A percentile compares a stretch with the other conserved stretches of the same genome.
Evolutionary conservation across 2,329 filamentous ascomycete genomes (phyloP).

Genomic region (Furcasterigmium sp.): DNA sequence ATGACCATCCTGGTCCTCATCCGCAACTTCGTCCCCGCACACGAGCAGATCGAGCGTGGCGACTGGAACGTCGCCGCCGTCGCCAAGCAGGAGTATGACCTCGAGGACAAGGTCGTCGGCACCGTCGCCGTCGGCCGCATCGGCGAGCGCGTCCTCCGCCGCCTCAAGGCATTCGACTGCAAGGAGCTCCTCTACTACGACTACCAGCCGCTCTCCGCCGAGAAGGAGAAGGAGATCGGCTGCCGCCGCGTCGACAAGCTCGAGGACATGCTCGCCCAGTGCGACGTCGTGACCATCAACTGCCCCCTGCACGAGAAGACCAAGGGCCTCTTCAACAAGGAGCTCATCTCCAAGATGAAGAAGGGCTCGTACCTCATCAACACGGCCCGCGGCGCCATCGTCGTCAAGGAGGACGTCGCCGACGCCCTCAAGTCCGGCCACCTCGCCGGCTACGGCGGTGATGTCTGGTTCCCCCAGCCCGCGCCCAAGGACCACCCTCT

Average conservation of each 20-base stretch:
- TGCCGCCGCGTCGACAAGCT: conserved; percentile 82
- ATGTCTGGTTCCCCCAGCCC: conserved; percentile 97
- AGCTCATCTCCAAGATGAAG: conserved; percentile 99
- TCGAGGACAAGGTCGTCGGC: conserved; percentile 95
- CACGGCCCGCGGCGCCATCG: conserved; percentile 96
- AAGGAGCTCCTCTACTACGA: conserved; percentile 99
- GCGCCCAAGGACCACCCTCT: conserved; percentile 90
- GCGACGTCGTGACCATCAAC: conserved; percentile 98
- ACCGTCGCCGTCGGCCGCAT: conserved; percentile 97
- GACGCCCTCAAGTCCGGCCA: conserved; percentile 88
- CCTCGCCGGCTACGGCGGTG: conserved; percentile 81
- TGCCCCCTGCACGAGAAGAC: conserved; percentile 99
- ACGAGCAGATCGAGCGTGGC: conserved; percentile 84
- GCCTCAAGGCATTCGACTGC: conserved; percentile 97
- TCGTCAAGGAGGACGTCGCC: conserved; percentile 98
- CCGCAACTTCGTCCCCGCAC: conserved; percentile 97
- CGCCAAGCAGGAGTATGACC: conserved; percentile 97
- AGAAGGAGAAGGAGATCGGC: conserved; percentile 93
- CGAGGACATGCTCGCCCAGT: conserved; percentile 91
- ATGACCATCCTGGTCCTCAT: conserved; percentile 97
- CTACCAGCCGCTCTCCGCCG: conserved; percentile 87
- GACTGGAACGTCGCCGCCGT: conserved; percentile 95
- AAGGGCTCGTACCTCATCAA: conserved; percentile 95
- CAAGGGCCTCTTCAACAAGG: conserved; percentile 95
- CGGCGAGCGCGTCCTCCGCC: conserved; percentile 92